Conservation (phyloP, 1,284 basidiomycete genomes). For the Trametes sp. region DNA sequence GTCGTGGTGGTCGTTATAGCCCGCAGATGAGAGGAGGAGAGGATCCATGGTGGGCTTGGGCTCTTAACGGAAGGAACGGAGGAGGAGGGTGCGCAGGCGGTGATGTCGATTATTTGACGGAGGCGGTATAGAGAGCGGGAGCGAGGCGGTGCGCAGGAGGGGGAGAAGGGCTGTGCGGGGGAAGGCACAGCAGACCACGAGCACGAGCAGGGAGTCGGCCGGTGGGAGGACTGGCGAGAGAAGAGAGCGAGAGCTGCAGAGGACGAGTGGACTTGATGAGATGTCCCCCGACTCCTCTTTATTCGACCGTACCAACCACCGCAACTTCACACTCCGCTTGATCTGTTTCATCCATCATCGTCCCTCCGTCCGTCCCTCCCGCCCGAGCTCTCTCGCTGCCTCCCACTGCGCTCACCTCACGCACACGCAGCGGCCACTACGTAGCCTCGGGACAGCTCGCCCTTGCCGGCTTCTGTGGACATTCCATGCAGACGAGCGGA, state of each 20-base stretch:
- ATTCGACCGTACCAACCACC: slow-evolving; percentile 19
- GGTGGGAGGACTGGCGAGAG: neutral
- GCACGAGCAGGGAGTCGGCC: slow-evolving; percentile 7
- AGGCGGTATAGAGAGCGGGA: slow-evolving; percentile 29
- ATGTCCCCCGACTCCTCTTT: slow-evolving; percentile 21
- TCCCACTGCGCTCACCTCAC: too few relatives aligned
- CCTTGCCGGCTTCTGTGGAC: neutral
- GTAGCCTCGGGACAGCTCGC: neutral
- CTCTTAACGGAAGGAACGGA: slow-evolving; percentile 35
- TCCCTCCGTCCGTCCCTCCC: neutral
- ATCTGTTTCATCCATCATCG: slow-evolving; percentile 34
- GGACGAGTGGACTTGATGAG: slow-evolving; percentile 14
- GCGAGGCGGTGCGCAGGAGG: slow-evolving; percentile 26
- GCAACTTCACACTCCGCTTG: slow-evolving; percentile 33
- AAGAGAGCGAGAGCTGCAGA: neutral
- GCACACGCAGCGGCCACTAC: neutral
- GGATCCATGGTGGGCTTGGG: slow-evolving; percentile 33
- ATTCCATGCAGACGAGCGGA: slow-evolving; percentile 12
- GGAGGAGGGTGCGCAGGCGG: slow-evolving; percentile 32
- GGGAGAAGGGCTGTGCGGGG: slow-evolving; percentile 27
- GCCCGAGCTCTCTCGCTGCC: neutral
- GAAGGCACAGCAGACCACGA: slow-evolving; percentile 22
- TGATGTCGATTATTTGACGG: slow-evolving; percentile 40
- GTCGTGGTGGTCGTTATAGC: slow-evolving; percentile 36
- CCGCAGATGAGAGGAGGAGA: slow-evolving; percentile 36